Evolutionary conservation across 805 yeast species (phyloP), one percentile per base, ranked within the genome.

Genomic region (Hanseniaspora occidentalis): DNA sequence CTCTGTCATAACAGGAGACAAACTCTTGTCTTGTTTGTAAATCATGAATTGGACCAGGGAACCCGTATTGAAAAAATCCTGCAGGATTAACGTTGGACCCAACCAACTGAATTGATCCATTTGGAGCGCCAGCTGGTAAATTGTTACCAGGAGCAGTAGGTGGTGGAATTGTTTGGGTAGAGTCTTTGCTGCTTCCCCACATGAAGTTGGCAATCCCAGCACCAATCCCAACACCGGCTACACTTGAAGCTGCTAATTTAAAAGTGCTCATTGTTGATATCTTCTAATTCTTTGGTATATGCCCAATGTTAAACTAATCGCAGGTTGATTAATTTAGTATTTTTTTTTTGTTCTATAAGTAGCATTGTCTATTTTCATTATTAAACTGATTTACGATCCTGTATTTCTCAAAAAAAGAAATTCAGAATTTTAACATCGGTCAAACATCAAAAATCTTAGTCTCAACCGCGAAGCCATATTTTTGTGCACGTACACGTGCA

Each of bases 31-130:
- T 69, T 9, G 66, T 73, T 42, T 75, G 75, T 43, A 89, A 60
- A 55, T 92, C 98, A 58, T 85, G 94, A 24, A 83, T 71, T 0
- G 97, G 97, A 1, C 96, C 95, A 0, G 97, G 98, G 53, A 84
- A 85, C 3, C 98, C 98, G 8, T 83, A 88, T 50, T 79, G 77
- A 66, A 86, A 88, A 62, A 82, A 86, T 6, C 67, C 94, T 18
- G 74, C 71, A 0, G 97, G 98, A 44, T 75, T 69, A 3, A 84
- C 73, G 3, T 50, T 51, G 5, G 64, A 41, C 22, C 69, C 61
- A 38, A 52, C 60, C 37, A 61, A 44, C 10, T 55, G 43, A 6
- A 48, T 26, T 3, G 44, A 33, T 8, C 48, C 50, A 27, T 39
- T 23, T 22, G 47, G 40, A 9, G 16, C 25, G 31, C 31, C 43